These are phyloP conservation scores for Populus euphratica DNA, from an alignment of 345 rosid species.

Conservation along the genomic window DNA sequence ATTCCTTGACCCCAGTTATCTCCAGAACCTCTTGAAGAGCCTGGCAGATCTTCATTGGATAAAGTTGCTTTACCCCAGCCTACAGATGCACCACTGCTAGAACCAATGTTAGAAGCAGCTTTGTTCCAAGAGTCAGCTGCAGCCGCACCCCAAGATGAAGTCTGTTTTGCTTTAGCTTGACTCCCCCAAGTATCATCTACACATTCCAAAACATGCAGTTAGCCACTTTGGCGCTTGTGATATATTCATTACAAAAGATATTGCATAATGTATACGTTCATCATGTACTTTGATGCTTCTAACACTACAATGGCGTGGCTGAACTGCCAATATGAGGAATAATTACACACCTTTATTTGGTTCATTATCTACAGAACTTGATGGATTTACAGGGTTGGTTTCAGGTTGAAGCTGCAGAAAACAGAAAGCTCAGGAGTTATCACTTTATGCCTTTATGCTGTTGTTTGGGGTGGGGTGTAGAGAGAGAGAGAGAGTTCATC, in stretches of 20 bases:
- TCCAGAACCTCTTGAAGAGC: constrained; percentile 22
- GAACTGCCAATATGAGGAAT: not conserved
- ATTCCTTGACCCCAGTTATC: constrained; percentile 37
- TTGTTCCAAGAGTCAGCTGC: constrained; percentile 50
- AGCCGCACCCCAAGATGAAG: constrained; percentile 52
- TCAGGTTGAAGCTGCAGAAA: constrained; percentile 28
- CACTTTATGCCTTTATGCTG: not conserved
- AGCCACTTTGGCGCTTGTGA: not conserved
- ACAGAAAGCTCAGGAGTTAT: not conserved
- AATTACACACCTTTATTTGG: constrained; percentile 25
- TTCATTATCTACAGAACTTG: constrained; percentile 16
- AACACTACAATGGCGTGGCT: too few relatives aligned
- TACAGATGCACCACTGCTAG: constrained; percentile 32
- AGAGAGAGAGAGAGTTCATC: not conserved
- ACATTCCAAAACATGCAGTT: not conserved
- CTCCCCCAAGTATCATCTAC: constrained; percentile 44
- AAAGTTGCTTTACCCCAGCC: constrained; percentile 46
- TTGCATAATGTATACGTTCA: not conserved
- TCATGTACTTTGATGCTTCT: too few relatives aligned
- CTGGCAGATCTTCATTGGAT: constrained; percentile 21
- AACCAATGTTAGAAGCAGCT: constrained; percentile 32
- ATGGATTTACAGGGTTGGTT: constrained; percentile 21
- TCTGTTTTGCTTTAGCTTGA: constrained; percentile 33
- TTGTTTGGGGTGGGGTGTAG: too few relatives aligned
- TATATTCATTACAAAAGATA: not conserved